A percentile compares a stretch with the other conserved stretches of the same genome.
These are phyloP conservation scores for Fennellomyces sp. DNA, from an alignment of 371 early-diverging fungal genomes.

Conservation along the genomic window DNA sequence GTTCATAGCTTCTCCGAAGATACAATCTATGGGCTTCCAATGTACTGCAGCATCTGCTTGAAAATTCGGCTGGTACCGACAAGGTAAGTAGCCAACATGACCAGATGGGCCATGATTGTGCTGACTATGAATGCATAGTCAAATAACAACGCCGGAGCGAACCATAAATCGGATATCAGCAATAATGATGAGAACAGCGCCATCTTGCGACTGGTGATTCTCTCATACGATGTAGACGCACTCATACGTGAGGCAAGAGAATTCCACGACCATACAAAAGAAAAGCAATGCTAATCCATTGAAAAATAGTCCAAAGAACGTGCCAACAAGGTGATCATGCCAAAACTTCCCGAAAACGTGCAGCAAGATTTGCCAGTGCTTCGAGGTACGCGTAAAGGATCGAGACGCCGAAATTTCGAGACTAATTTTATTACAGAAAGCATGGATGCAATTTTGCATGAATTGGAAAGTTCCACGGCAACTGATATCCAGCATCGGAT, in stretches of 20 bases:
- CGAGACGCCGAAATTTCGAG: background rate
- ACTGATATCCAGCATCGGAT: conserved; percentile 52
- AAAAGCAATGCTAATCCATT: background rate
- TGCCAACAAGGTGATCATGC: conserved; percentile 23
- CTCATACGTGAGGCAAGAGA: conserved; percentile 23
- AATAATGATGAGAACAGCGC: conserved; percentile 1
- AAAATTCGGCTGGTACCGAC: conserved; percentile 10
- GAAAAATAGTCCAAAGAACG: conserved; percentile 11
- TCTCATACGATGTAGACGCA: conserved; percentile 23
- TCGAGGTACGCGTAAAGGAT: conserved; percentile 27
- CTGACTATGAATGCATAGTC: background rate
- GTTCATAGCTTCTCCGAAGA: conserved; percentile 45
- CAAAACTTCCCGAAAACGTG: conserved; percentile 34
- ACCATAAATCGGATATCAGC: background rate
- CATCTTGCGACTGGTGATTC: conserved; percentile 15
- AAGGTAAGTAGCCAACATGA: conserved; percentile 17
- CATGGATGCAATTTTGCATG: conserved; percentile 25
- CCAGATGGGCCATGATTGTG: no score
- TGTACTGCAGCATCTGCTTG: conserved; percentile 12
- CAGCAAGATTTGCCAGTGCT: conserved; percentile 33
- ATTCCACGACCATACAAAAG: no score
- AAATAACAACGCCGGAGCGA: no score
- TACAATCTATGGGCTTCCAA: conserved; percentile 46
- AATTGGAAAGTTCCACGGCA: conserved; percentile 23
- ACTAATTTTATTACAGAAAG: conserved; percentile 31